phyloP scores from a whole-genome alignment of 768 basidiomycete genomes.

The Lenzites betulinus region DNA sequence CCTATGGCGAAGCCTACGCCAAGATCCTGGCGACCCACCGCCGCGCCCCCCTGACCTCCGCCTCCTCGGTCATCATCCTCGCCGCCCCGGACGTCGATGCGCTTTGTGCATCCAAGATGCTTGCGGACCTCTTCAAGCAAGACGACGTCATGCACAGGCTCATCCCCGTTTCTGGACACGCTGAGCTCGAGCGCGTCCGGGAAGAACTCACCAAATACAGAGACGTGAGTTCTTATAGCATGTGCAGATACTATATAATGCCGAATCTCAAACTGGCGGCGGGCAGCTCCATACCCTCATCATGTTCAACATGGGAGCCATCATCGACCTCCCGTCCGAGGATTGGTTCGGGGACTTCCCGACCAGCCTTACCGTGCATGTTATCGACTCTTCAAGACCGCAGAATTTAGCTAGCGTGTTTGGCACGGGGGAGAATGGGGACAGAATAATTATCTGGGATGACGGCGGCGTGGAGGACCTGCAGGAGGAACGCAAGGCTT shows the following conservation, averaged over 20 bases:
- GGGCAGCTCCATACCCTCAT: constrained; percentile 83
- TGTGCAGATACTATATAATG: neutral
- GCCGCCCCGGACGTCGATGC: constrained; percentile 93
- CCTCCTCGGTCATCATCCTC: constrained; percentile 82
- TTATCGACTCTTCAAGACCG: constrained; percentile 93
- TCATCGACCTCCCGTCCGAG: constrained; percentile 75
- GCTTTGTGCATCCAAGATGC: constrained; percentile 87
- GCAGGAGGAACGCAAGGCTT: constrained; percentile 73
- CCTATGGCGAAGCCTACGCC: constrained; percentile 74
- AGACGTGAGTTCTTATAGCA: constrained; percentile 52
- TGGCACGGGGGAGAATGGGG: constrained; percentile 61
- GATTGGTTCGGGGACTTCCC: constrained; percentile 79
- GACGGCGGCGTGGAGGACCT: constrained; percentile 79
- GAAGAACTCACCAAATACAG: constrained; percentile 64
- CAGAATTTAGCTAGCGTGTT: constrained; percentile 88
- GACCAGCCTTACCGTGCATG: constrained; percentile 71
- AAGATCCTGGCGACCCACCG: constrained; percentile 72
- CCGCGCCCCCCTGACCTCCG: constrained; percentile 72
- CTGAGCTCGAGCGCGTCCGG: constrained; percentile 67
- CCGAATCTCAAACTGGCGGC: neutral
- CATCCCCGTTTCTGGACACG: constrained; percentile 85
- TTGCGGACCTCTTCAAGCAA: constrained; percentile 85
- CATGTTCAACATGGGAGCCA: constrained; percentile 88
- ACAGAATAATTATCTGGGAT: constrained; percentile 89
- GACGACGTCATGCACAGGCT: constrained; percentile 93